A percentile compares a stretch with the other conserved stretches of the same genome.
These are phyloP conservation scores for Blastobotrys serpentis DNA, from an alignment of 1,139 yeast genomes.

Conservation along the genomic window DNA sequence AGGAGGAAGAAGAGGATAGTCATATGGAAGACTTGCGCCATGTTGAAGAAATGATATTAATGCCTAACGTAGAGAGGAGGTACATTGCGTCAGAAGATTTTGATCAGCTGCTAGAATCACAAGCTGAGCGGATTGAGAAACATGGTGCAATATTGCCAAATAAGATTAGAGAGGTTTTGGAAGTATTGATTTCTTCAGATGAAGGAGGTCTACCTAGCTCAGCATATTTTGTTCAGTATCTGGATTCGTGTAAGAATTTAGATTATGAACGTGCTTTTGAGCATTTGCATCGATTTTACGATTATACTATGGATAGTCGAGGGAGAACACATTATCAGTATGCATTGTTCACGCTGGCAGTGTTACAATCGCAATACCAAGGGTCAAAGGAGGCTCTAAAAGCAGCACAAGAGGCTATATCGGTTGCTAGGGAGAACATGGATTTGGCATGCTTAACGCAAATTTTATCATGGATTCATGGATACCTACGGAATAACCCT, in stretches of 20 bases:
- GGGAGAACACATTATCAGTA: conserved; percentile 72
- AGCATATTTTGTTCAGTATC: conserved; percentile 60
- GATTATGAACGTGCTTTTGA: conserved; percentile 75
- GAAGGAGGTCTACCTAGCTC: conserved; percentile 55
- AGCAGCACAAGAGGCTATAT: conserved; percentile 83
- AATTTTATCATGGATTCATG: conserved; percentile 76
- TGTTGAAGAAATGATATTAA: conserved; percentile 1
- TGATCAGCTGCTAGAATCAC: conserved; percentile 53
- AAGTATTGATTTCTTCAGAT: conserved; percentile 52
- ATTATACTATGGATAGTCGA: conserved; percentile 73
- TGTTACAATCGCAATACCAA: conserved; percentile 73
- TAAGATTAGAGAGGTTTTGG: conserved; percentile 46
- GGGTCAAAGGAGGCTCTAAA: conserved; percentile 72
- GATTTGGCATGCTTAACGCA: conserved; percentile 73
- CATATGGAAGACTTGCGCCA: not conserved
- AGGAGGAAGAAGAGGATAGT: conserved; percentile 7
- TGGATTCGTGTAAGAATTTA: conserved; percentile 58
- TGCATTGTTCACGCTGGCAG: conserved; percentile 76
- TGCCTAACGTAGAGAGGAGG: not conserved
- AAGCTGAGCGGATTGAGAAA: conserved; percentile 54
- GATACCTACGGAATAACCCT: conserved; percentile 69
- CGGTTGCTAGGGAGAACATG: conserved; percentile 83
- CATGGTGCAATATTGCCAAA: conserved; percentile 45
- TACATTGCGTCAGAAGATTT: conserved; percentile 53
- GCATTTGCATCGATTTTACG: conserved; percentile 76